phyloP scores from a whole-genome alignment of 2,329 filamentous ascomycete genomes.

The Harringtonia aguacate region DNA sequence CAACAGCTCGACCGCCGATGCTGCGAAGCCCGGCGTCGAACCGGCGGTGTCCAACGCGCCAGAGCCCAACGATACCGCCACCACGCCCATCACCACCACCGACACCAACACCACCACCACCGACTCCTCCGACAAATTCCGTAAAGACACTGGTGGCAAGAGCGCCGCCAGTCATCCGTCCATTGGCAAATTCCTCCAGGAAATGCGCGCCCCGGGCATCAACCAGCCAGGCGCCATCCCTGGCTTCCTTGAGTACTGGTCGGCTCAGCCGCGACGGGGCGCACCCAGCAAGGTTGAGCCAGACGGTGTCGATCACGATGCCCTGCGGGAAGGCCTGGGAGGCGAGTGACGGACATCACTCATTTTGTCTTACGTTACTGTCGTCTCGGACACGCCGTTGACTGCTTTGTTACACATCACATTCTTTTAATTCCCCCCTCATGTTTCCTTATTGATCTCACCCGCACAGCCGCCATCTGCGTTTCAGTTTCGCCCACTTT shows the following conservation, averaged over 20 bases:
- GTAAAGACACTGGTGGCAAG: neutral
- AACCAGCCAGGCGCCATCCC: constrained; percentile 69
- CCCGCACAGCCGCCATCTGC: neutral
- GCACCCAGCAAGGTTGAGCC: constrained; percentile 47
- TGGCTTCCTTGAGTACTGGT: constrained; percentile 53
- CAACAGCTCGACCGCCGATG: neutral
- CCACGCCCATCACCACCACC: no score
- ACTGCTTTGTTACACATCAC: neutral
- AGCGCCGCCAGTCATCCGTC: neutral
- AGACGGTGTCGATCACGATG: constrained; percentile 45
- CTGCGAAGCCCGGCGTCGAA: neutral
- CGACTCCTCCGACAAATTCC: no score
- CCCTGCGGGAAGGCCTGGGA: constrained; percentile 48
- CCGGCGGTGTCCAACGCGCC: no score
- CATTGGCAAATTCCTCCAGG: constrained; percentile 16
- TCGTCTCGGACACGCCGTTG: no score
- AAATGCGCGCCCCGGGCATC: constrained; percentile 53
- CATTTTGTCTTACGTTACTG: neutral
- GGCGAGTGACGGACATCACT: constrained; percentile 16
- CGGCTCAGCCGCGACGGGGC: constrained; percentile 36
- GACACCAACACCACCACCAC: no score
- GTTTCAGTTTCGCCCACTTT: neutral
- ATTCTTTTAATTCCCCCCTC: neutral
- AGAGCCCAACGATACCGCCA: no score
- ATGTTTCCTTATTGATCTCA: neutral